A percentile compares a stretch with the other conserved stretches of the same genome.
Evolutionary conservation across 306 rosid species (phyloP).

Genomic region (Hylodesmum podocarpum): DNA sequence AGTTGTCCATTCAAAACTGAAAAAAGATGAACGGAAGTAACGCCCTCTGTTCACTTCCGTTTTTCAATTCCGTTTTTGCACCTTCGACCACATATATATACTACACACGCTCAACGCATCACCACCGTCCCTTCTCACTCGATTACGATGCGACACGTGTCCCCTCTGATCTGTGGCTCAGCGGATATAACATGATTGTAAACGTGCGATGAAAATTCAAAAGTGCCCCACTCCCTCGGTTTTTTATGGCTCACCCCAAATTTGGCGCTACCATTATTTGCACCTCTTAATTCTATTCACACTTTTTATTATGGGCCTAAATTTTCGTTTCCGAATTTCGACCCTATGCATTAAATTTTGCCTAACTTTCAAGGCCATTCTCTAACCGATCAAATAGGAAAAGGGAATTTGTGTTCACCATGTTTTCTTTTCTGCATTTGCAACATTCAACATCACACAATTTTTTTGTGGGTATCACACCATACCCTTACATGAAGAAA

Average conservation of each 20-base stretch:
- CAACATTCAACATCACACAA: not conserved
- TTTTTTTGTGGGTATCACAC: not conserved
- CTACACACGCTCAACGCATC: conserved; percentile 9
- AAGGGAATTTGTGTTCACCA: not conserved
- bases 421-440: not conserved
- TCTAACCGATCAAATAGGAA: not conserved
- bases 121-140: conserved; percentile 16
- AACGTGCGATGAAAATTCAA: conserved; percentile 6
- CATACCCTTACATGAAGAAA: not conserved
- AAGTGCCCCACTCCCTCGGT: not conserved
- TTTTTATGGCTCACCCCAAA: not conserved
- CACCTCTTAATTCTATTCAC: not conserved
- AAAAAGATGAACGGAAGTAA: not conserved
- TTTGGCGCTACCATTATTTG: not conserved
- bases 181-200: conserved; percentile 30
- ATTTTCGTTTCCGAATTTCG: not conserved
- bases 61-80: conserved; percentile 25
- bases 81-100: not conserved
- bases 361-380: not conserved
- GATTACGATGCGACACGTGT: conserved; percentile 44
- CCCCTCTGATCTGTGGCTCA: not conserved
- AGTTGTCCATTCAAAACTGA: conserved; percentile 37
- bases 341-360: not conserved
- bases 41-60: conserved; percentile 9
- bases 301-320: not conserved